Conservation (phyloP, 1,139 yeast genomes). For the Taiozyma onychis region DNA sequence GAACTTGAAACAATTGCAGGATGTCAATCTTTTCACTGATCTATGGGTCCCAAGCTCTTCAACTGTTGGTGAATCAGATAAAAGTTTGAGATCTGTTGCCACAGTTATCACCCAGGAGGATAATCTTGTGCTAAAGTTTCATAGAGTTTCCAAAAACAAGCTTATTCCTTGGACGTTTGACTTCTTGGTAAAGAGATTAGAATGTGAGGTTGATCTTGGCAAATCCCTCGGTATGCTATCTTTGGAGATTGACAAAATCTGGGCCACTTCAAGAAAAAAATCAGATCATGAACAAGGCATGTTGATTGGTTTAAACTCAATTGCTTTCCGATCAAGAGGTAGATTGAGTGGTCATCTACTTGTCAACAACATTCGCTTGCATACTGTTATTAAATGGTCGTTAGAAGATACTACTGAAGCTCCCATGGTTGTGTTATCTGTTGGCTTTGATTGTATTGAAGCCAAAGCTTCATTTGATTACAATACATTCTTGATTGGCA, state of each 20-base stretch:
- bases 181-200: conserved; percentile 46
- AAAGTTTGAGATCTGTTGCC: conserved; percentile 1
- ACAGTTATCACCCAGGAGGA: conserved; percentile 16
- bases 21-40: conserved; percentile 74
- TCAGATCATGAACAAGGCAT: conserved; percentile 71
- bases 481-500: conserved; percentile 71
- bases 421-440: conserved; percentile 63
- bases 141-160: conserved; percentile 55
- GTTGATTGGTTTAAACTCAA: conserved; percentile 49
- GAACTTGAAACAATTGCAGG: conserved; percentile 82
- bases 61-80: conserved; percentile 3
- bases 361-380: conserved; percentile 45
- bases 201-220: conserved; percentile 69
- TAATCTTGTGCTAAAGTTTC: conserved; percentile 46
- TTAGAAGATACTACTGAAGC: conserved; percentile 40
- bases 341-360: conserved; percentile 69
- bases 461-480: conserved; percentile 72
- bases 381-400: conserved; percentile 72
- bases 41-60: conserved; percentile 61
- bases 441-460: conserved; percentile 51
- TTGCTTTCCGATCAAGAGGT: conserved; percentile 60
- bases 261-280: conserved; percentile 67
- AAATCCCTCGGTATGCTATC: conserved; percentile 70
- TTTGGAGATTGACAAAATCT: conserved; percentile 49
- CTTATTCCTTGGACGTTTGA: conserved; percentile 77